Evolutionary conservation across 805 yeast genomes (phyloP), one percentile per base, ranked within the genome.

Genomic region (Lachancea quebecensis): DNA sequence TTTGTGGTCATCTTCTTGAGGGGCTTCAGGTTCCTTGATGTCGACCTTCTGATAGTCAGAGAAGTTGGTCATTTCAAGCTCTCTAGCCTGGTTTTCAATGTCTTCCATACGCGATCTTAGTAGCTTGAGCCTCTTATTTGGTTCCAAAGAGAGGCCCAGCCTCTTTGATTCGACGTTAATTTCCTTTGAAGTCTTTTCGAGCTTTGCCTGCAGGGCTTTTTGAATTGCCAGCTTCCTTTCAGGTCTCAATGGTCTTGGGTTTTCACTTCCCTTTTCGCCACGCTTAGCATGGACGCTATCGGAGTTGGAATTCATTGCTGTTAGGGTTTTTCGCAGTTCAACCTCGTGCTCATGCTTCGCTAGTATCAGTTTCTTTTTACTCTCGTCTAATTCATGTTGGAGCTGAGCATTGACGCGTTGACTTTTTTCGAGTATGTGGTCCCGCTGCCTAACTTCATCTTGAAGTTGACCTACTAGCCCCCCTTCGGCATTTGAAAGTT

Each of bases 41-140:
- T 40, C 10, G 9, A 30, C 42, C 16, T 59, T 51, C 49, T 66
- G 52, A 45, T 50, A 51, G 29, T 79, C 85, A 25, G 77, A 82
- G 56, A 87, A 89, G 52, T 88, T 93, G 16, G 85, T 83, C 77
- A 79, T 82, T 60, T 91, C 97, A 47, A 91, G 71, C 56, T 84
- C 85, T 49, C 95, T 70, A 0, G 96, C 96, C 68, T 86, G 85
- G 39, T 77, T 75, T 59, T 86, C 95, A 43, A 90, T 72, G 50
- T 78, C 82, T 48, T 85, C 95, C 95, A 88, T 88, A 59, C 82
- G 77, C 55, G 82, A 86, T 45, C 96, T 72, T 54, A 90, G 70
- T 37, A 78, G 81, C 49, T 93, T 73, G 42, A 89, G 66, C 51
- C 91, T 71, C 2, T 84, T 75, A 55, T 84, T 83, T 3, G 96